Conservation (phyloP, 2,329 filamentous ascomycete genomes). For the Colletotrichum sp. region DNA sequence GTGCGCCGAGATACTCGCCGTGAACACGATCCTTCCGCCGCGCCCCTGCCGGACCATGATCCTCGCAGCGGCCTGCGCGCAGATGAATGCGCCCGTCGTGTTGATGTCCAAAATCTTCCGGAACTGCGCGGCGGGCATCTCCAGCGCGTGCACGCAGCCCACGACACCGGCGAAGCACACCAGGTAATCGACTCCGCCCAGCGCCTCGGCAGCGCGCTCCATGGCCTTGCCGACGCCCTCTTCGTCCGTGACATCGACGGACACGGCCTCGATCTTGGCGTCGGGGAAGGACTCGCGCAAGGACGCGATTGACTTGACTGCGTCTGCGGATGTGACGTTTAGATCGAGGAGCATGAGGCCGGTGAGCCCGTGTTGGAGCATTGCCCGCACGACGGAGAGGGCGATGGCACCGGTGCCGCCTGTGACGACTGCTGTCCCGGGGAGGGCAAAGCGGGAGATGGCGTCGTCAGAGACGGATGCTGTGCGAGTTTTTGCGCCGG, state of each 20-base stretch:
- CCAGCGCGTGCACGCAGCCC: conserved; percentile 63
- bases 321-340: conserved; percentile 43
- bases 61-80: conserved; percentile 66
- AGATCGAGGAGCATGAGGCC: conserved; percentile 68
- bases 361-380: conserved; percentile 71
- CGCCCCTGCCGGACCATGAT: conserved; percentile 56
- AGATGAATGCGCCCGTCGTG: conserved; percentile 72
- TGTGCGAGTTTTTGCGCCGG: conserved; percentile 8
- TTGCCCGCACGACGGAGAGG: conserved; percentile 67
- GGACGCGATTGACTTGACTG: conserved; percentile 35
- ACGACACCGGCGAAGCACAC: conserved; percentile 75
- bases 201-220: conserved; percentile 67
- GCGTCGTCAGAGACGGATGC: conserved; percentile 1
- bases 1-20: conserved; percentile 72
- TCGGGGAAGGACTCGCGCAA: conserved; percentile 61
- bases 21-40: conserved; percentile 69
- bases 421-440: conserved; percentile 54
- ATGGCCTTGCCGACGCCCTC: conserved; percentile 65
- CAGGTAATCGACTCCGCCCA: conserved; percentile 59
- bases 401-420: conserved; percentile 71
- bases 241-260: conserved; percentile 58
- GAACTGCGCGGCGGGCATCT: conserved; percentile 65
- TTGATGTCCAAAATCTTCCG: conserved; percentile 73
- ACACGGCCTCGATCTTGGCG: conserved; percentile 51
- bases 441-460: conserved; percentile 32